Evolutionary conservation across 352 stramenopile genomes (phyloP).

Genomic region (Globisporangium iwayamae): DNA sequence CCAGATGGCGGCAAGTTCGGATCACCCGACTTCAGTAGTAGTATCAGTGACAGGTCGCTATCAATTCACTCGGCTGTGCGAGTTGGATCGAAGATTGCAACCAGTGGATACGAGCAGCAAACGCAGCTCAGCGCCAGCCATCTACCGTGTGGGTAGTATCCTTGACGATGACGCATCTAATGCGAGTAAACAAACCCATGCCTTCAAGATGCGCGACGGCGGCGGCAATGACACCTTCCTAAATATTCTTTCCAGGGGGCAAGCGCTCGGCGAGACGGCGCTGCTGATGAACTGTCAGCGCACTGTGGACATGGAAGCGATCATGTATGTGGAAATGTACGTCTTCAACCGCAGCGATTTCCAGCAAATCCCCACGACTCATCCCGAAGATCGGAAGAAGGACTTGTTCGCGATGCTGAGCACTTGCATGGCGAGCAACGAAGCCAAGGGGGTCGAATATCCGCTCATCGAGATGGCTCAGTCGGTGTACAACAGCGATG

Average conservation of each 20-base stretch:
- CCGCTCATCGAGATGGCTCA: neutral
- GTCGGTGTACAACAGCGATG: neutral
- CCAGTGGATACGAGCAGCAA: neutral
- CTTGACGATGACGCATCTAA: neutral
- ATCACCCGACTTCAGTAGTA: too few relatives aligned
- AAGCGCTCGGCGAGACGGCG: slow-evolving; percentile 40
- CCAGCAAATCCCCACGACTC: slow-evolving; percentile 7
- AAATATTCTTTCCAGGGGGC: slow-evolving; percentile 13
- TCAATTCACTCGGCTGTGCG: neutral
- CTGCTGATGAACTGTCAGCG: slow-evolving; percentile 42
- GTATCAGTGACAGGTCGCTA: neutral
- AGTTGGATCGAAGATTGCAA: neutral
- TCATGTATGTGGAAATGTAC: slow-evolving; percentile 33
- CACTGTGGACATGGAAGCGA: slow-evolving; percentile 22
- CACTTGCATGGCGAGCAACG: neutral
- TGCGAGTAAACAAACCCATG: neutral
- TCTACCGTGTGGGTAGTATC: neutral
- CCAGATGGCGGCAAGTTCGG: neutral
- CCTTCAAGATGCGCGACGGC: too few relatives aligned
- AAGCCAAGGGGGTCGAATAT: neutral
- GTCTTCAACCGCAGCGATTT: slow-evolving; percentile 26
- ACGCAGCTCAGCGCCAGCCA: neutral
- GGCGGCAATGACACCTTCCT: neutral
- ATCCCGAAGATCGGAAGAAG: neutral
- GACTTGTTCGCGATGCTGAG: neutral